A percentile compares a stretch with the other conserved stretches of the same genome.
Conservation (phyloP, 1,284 basidiomycete species). For the Austroboletus niveus region DNA sequence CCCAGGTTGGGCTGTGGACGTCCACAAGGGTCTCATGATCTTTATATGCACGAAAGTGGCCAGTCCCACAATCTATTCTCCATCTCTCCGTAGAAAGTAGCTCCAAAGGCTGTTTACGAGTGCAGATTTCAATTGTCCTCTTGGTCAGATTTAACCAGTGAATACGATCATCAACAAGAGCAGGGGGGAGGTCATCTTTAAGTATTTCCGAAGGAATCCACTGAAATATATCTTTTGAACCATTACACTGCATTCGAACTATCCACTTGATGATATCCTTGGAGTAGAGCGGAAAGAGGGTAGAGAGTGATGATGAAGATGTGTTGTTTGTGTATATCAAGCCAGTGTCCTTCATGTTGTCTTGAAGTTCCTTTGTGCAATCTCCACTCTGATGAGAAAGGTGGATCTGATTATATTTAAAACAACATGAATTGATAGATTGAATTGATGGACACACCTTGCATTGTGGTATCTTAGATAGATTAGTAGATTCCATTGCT, state of each 20-base stretch:
- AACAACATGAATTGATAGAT: neutral
- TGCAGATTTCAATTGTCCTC: constrained; percentile 38
- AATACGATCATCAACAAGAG: constrained; percentile 32
- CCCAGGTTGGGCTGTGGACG: constrained; percentile 32
- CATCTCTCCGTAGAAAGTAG: constrained; percentile 17
- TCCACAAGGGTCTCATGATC: constrained; percentile 28
- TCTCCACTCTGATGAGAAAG: constrained; percentile 16
- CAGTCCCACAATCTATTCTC: constrained; percentile 10
- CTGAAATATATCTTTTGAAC: constrained; percentile 22
- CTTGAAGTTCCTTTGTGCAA: too few species aligned
- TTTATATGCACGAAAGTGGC: constrained; percentile 13
- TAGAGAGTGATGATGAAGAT: too few species aligned
- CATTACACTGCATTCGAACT: constrained; percentile 28
- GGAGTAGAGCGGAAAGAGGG: too few species aligned
- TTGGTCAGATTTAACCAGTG: constrained; percentile 41
- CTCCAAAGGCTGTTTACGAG: constrained; percentile 26
- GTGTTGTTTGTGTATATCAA: too few species aligned
- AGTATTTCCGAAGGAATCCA: constrained; percentile 38
- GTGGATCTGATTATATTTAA: constrained; percentile 24
- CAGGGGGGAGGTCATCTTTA: constrained; percentile 37
- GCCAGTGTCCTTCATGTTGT: too few species aligned
- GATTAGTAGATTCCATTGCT: neutral
- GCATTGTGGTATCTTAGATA: constrained; percentile 4
- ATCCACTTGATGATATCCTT: constrained; percentile 18
- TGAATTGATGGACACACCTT: neutral